These are phyloP conservation scores for Metschnikowia amazonensis DNA, from an alignment of 805 yeast genomes.

Conservation along the genomic window DNA sequence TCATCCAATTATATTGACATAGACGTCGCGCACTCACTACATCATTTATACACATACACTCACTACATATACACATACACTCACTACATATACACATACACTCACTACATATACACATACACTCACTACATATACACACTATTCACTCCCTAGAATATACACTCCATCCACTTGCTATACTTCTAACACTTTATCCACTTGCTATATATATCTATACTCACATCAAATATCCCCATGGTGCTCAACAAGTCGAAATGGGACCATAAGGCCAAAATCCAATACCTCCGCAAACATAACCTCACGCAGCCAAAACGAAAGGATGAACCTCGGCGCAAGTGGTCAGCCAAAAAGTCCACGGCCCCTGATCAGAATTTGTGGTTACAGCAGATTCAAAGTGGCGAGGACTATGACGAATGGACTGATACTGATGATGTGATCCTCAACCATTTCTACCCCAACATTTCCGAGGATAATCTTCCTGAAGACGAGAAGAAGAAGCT, in stretches of 20 bases:
- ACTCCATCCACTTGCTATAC: no score
- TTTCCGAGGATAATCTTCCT: slow-evolving; percentile 32
- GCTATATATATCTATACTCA: no score
- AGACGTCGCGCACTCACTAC: no score
- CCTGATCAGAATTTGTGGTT: slow-evolving; percentile 14
- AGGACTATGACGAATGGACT: slow-evolving; percentile 37
- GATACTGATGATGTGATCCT: slow-evolving; percentile 39
- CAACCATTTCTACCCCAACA: slow-evolving; percentile 37
- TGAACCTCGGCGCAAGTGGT: slow-evolving; percentile 24
- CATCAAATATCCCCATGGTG: no score
- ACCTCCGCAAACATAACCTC: slow-evolving; percentile 41
- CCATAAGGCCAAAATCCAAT: slow-evolving; percentile 37
- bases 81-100: no score
- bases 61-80: no score
- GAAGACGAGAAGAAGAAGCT: slow-evolving; percentile 34
- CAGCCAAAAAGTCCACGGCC: slow-evolving; percentile 23
- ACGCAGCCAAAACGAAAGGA: slow-evolving; percentile 12
- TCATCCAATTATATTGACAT: no score
- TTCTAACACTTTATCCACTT: no score
- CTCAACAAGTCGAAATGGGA: slow-evolving; percentile 44
- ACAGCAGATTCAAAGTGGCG: slow-evolving; percentile 2
- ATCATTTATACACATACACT: no score
- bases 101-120: no score
- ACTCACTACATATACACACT: no score
- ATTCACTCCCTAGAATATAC: no score